Evolutionary conservation across 2,329 filamentous ascomycete genomes (phyloP), one percentile per base, ranked within the genome.

Genomic region (Fusarium caatingaense): DNA sequence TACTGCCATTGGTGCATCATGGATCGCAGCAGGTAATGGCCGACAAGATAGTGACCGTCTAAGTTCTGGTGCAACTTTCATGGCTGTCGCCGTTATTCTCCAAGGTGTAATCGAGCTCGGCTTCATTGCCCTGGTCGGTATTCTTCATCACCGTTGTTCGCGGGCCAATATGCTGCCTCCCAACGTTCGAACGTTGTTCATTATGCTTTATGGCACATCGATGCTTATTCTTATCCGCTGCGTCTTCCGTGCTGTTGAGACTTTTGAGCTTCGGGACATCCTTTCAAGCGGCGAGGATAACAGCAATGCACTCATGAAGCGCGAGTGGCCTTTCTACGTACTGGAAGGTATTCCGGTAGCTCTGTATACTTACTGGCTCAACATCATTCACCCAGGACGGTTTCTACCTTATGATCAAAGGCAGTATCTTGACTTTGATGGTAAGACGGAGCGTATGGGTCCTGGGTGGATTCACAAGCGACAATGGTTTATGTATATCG

Each of bases 31-130:
- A 11, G 73, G 64, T 0, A 69, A 71, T 20, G 72, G 72, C 3
- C 59, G 48, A 20, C 79, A 86, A 37, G 88, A 90, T 68, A 83
- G 83, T 56, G 87, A 87, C 1, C 76, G 83, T 8, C 89, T 90
- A 62, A 78, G 80, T 3, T 79, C 81, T 0, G 88, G 88, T 0
- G 89, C 90, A 63, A 80, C 84, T 0, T 75, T 89, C 2, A 81
- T 91, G 49, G 83, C 75, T 0, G 82, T 84, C 23, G 84, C 86
- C 27, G 83, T 90, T 13, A 73, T 80, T 1, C 64, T 88, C 13
- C 73, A 75, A 45, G 72, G 45, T 1, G 28, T 62, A 7, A 67
- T 75, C 8, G 73, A 75, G 27, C 10, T 72, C 27, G 72, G 42
- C 18, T 75, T 75, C 18, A 75, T 75, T 15, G 32, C 28, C 28